These are phyloP conservation scores for Stephania cephalantha DNA, from an alignment of 164 flowering plant species.

Conservation along the genomic window DNA sequence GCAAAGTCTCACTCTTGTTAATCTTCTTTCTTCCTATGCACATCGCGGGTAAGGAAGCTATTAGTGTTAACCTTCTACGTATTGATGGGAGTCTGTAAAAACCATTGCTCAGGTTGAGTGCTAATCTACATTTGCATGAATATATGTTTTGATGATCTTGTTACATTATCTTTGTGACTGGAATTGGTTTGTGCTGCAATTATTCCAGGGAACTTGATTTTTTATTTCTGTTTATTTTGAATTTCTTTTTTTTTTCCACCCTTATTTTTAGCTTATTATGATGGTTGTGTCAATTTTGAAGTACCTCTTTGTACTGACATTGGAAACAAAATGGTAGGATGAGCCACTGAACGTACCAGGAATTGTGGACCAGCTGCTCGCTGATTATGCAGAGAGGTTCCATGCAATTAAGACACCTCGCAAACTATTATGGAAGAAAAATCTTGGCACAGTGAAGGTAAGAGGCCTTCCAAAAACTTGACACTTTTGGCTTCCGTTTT, in stretches of 20 bases:
- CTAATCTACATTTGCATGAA: not conserved
- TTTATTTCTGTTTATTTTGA: not conserved
- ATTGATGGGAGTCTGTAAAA: not conserved
- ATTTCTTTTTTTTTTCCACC: not conserved
- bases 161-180: not conserved
- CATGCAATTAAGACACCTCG: slow-evolving; percentile 94
- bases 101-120: not conserved
- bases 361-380: slow-evolving; percentile 58
- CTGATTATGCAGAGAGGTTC: slow-evolving; percentile 79
- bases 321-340: slow-evolving; percentile 47
- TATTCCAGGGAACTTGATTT: too few species aligned
- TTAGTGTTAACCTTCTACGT: not conserved
- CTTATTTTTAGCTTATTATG: not conserved
- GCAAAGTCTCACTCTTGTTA: not conserved
- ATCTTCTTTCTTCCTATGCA: not conserved
- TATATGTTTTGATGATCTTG: not conserved
- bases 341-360: slow-evolving; percentile 66
- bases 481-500: not conserved
- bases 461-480: slow-evolving; percentile 15
- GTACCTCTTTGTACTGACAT: slow-evolving; percentile 15
- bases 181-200: not conserved
- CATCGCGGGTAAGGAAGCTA: not conserved
- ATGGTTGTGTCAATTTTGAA: slow-evolving; percentile 3
- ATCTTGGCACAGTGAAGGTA: slow-evolving; percentile 94
- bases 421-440: slow-evolving; percentile 91